phyloP scores from a whole-genome alignment of 2,329 filamentous ascomycete genomes.

The Phyllosticta citribraziliensis region DNA sequence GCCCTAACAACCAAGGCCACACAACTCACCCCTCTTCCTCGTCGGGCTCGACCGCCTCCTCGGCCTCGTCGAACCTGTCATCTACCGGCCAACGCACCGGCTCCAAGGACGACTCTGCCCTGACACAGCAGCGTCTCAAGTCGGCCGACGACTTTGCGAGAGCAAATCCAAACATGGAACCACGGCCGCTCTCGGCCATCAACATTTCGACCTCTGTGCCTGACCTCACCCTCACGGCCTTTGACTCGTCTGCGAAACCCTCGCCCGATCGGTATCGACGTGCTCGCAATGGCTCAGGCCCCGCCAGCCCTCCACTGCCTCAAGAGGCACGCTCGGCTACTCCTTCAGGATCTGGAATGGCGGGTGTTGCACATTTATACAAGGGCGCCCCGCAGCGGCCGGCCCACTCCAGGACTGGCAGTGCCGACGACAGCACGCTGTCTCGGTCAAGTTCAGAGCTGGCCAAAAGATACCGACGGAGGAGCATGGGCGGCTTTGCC shows the following conservation, averaged over 20 bases:
- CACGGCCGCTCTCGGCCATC: conserved; percentile 37
- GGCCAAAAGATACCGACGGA: conserved; percentile 66
- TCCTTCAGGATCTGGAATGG: conserved; percentile 46
- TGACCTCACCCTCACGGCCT: conserved; percentile 45
- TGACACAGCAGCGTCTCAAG: conserved; percentile 25
- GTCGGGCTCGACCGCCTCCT: conserved; percentile 35
- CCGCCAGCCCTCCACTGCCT: conserved; percentile 4
- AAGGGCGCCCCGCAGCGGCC: conserved; percentile 20
- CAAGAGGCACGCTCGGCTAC: conserved; percentile 27
- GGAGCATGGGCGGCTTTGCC: conserved; percentile 63
- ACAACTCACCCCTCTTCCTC: conserved; percentile 31
- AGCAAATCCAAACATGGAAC: conserved; percentile 18
- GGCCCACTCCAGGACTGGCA: conserved; percentile 48
- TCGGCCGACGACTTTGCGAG: conserved; percentile 12
- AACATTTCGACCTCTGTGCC: conserved; percentile 43
- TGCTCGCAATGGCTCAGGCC: conserved; percentile 15
- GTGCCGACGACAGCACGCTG: conserved; percentile 62
- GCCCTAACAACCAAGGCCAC: conserved; percentile 23
- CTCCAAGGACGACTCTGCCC: conserved; percentile 42
- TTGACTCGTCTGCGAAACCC: conserved; percentile 52
- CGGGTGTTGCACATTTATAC: conserved; percentile 47
- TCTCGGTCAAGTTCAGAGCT: conserved; percentile 53
- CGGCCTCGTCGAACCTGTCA: conserved; percentile 42
- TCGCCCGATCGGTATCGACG: conserved; percentile 80
- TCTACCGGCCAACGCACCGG: conserved; percentile 15